Evolutionary conservation across 2,329 filamentous ascomycete genomes (phyloP).

Genomic region (Aspergillus sp.): DNA sequence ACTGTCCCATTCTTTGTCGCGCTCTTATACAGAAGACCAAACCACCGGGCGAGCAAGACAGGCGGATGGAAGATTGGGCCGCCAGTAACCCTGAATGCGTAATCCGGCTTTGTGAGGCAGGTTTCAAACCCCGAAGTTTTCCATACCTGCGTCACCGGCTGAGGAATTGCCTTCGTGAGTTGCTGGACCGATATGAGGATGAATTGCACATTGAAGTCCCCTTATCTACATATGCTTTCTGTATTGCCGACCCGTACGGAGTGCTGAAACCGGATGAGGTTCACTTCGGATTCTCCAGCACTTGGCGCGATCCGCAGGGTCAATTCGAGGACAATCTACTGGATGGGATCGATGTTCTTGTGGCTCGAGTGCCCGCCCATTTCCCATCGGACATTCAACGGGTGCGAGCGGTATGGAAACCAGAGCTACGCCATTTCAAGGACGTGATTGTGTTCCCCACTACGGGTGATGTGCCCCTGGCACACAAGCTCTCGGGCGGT

Average conservation of each 20-base stretch:
- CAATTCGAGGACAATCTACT: constrained; percentile 44
- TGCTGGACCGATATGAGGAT: constrained; percentile 43
- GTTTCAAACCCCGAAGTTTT: constrained; percentile 45
- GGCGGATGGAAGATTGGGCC: constrained; percentile 36
- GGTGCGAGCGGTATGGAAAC: constrained; percentile 46
- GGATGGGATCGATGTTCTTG: constrained; percentile 50
- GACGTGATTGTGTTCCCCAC: constrained; percentile 59
- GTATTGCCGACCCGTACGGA: constrained; percentile 55
- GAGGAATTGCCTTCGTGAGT: constrained; percentile 34
- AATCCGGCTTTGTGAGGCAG: constrained; percentile 40
- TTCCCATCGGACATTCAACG: constrained; percentile 60
- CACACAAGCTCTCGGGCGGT: constrained; percentile 60
- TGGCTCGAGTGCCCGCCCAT: constrained; percentile 57
- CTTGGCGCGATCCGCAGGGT: constrained; percentile 36
- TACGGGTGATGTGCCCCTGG: constrained; percentile 52
- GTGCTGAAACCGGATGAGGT: constrained; percentile 54
- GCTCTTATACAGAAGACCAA: constrained; percentile 33
- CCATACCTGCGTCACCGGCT: constrained; percentile 42
- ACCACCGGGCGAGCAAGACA: constrained; percentile 22
- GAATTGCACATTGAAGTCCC: constrained; percentile 49
- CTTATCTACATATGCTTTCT: constrained; percentile 54
- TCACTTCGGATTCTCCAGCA: constrained; percentile 53
- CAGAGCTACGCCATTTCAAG: constrained; percentile 52
- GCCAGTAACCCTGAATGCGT: constrained; percentile 32
- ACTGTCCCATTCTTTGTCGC: constrained; percentile 35